A percentile compares a stretch with the other conserved stretches of the same genome.
Conservation (phyloP, 345 rosid species). For the Cardamine chenopodiifolia region DNA sequence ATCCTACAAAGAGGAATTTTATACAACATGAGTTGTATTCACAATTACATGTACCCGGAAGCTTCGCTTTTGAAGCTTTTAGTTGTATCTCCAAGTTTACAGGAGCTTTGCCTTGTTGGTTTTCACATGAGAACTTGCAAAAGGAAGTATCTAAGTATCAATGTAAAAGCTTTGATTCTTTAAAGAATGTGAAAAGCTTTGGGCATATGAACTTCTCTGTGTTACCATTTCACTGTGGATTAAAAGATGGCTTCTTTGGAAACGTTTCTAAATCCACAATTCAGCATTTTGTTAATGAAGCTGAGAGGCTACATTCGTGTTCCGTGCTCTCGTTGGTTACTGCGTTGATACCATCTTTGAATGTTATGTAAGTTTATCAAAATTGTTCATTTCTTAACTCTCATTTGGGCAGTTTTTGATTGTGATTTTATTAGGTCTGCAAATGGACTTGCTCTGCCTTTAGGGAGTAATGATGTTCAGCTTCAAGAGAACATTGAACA, state of each 20-base stretch:
- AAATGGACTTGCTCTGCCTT: slow-evolving; percentile 49
- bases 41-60: slow-evolving; percentile 53
- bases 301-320: slow-evolving; percentile 56
- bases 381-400: not conserved
- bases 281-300: slow-evolving; percentile 60
- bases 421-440: slow-evolving; percentile 48
- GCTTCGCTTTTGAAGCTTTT: slow-evolving; percentile 59
- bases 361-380: slow-evolving; percentile 55
- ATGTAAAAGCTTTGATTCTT: slow-evolving; percentile 45
- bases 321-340: slow-evolving; percentile 71
- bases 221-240: slow-evolving; percentile 39
- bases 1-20: slow-evolving; percentile 54
- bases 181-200: slow-evolving; percentile 42
- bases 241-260: slow-evolving; percentile 45
- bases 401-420: not conserved
- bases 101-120: slow-evolving; percentile 58
- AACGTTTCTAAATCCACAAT: slow-evolving; percentile 52
- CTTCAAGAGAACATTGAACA: slow-evolving; percentile 46
- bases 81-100: slow-evolving; percentile 65
- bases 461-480: slow-evolving; percentile 47
- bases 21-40: too few relatives aligned
- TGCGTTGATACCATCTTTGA: slow-evolving; percentile 61
- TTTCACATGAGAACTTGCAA: slow-evolving; percentile 55
- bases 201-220: slow-evolving; percentile 39
- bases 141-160: slow-evolving; percentile 47